Percentiles rank a stretch among this genome's conserved stretches.
These are phyloP conservation scores for Arthrobotrys megalospora DNA, from an alignment of 2,329 filamentous ascomycete genomes.

Conservation along the genomic window DNA sequence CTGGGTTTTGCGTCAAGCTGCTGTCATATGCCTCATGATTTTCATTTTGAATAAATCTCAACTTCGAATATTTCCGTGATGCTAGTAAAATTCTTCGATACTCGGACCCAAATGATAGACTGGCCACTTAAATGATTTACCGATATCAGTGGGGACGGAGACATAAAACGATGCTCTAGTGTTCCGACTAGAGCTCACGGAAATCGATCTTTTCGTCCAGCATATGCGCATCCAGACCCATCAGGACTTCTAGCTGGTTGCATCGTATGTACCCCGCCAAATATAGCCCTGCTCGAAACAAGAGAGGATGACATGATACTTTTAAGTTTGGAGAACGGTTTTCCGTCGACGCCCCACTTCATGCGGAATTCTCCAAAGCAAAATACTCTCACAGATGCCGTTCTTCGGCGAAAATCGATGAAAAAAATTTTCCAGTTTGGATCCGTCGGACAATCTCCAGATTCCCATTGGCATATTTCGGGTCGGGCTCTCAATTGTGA, in stretches of 20 bases:
- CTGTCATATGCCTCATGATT: conserved; percentile 56
- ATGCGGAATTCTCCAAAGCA: conserved; percentile 51
- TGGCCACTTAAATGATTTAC: conserved; percentile 25
- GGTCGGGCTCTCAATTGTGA: conserved; percentile 9
- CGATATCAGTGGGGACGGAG: conserved; percentile 45
- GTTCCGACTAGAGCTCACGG: conserved; percentile 23
- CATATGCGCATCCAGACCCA: conserved; percentile 13
- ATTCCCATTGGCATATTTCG: conserved; percentile 16
- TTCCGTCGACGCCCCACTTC: conserved; percentile 53
- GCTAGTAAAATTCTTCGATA: conserved; percentile 19
- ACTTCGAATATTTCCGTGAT: conserved; percentile 20
- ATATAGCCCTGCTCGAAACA: conserved; percentile 36
- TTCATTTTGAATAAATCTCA: conserved; percentile 28
- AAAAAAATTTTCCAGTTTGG: conserved; percentile 30
- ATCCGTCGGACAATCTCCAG: conserved; percentile 25
- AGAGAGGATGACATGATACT: conserved; percentile 57
- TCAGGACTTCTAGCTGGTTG: conserved; percentile 21
- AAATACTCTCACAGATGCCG: conserved; percentile 35
- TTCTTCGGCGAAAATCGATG: conserved; percentile 53
- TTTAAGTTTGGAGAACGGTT: conserved; percentile 46
- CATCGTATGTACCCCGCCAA: conserved; percentile 45
- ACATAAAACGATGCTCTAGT: conserved; percentile 27
- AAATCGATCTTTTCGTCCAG: conserved; percentile 23
- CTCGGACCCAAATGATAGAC: conserved; percentile 21
- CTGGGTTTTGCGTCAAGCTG: conserved; percentile 54